Conservation (phyloP, 768 basidiomycete genomes). For the Trametes cinnabarina region DNA sequence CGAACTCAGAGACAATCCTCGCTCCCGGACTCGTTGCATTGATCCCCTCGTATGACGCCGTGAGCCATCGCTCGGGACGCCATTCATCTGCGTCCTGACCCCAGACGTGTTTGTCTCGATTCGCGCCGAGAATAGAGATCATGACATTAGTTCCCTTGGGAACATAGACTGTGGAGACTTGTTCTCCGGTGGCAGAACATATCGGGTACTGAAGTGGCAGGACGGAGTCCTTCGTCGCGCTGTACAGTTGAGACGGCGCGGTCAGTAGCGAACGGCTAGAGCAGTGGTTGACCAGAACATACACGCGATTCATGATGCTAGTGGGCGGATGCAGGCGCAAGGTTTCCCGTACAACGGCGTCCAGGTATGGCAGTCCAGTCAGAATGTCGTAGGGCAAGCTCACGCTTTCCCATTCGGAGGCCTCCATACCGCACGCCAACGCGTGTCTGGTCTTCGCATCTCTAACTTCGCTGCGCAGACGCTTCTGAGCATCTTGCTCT, state of each 20-base stretch:
- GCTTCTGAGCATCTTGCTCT: constrained; percentile 30
- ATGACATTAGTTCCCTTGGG: constrained; percentile 45
- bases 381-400: constrained; percentile 40
- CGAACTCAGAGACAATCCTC: background rate
- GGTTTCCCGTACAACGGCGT: constrained; percentile 43
- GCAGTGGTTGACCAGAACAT: background rate
- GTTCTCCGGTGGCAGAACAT: constrained; percentile 37
- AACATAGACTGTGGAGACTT: constrained; percentile 39
- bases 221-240: constrained; percentile 48
- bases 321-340: constrained; percentile 40
- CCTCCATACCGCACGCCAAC: background rate
- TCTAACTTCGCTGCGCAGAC: constrained; percentile 34
- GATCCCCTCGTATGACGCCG: background rate
- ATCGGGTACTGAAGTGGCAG: constrained; percentile 53
- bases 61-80: constrained; percentile 61
- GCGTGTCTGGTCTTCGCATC: constrained; percentile 28
- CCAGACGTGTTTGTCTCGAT: constrained; percentile 55
- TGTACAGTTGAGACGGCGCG: background rate
- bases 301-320: constrained; percentile 33
- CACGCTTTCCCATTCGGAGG: constrained; percentile 28
- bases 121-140: constrained; percentile 44
- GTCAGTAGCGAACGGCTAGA: background rate
- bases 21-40: background rate
- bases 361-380: constrained; percentile 44
- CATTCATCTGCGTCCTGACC: constrained; percentile 56